These are phyloP conservation scores for Hypoxylon sp. DNA, from an alignment of 2,329 filamentous ascomycete species.

Conservation along the genomic window DNA sequence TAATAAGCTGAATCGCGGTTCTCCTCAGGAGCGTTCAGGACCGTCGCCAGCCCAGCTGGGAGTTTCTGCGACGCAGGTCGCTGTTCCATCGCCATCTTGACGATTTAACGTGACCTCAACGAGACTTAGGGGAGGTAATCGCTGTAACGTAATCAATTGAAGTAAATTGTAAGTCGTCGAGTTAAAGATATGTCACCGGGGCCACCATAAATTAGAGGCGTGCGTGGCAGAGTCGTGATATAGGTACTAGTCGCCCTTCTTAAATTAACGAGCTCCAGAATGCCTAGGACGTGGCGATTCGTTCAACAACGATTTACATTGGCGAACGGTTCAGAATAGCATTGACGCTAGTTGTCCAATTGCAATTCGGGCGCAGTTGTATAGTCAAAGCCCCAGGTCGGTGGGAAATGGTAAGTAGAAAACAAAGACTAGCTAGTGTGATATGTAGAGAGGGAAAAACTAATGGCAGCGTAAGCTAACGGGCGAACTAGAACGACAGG, in stretches of 20 bases:
- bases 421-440: constrained; percentile 36
- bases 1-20: constrained; percentile 69
- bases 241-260: constrained; percentile 15
- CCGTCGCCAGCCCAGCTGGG: constrained; percentile 65
- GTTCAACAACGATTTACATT: constrained; percentile 41
- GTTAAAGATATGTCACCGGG: constrained; percentile 15
- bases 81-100: constrained; percentile 57
- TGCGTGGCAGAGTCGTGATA: constrained; percentile 24
- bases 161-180: constrained; percentile 6
- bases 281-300: constrained; percentile 32
- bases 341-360: constrained; percentile 50
- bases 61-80: constrained; percentile 61
- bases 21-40: constrained; percentile 66
- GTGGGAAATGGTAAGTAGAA: constrained; percentile 27
- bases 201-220: constrained; percentile 8
- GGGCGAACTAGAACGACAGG: constrained; percentile 34
- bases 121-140: constrained; percentile 12
- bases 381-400: constrained; percentile 39
- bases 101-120: constrained; percentile 8
- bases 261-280: constrained; percentile 22
- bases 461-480: constrained; percentile 14
- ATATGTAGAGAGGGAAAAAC: constrained; percentile 11
- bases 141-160: constrained; percentile 1
- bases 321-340: constrained; percentile 45
- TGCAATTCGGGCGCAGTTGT: constrained; percentile 51